phyloP scores from a whole-genome alignment of 495 filamentous ascomycete species.

The Hyaloscypha bicolor region DNA sequence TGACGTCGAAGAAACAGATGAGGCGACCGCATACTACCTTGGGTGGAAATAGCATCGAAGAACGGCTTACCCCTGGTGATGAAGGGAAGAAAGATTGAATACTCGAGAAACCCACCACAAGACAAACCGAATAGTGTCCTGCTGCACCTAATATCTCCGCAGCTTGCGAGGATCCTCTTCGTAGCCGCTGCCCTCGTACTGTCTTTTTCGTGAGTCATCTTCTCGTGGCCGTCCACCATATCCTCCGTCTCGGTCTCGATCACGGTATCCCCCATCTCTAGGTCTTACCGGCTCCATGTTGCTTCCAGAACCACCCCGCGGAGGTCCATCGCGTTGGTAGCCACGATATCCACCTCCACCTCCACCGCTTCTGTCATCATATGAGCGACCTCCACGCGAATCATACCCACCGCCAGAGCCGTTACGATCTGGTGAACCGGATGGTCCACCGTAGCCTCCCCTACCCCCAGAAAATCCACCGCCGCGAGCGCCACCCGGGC shows the following conservation, averaged over 20 bases:
- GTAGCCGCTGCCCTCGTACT: constrained; percentile 64
- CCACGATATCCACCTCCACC: constrained; percentile 53
- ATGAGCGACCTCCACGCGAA: constrained; percentile 60
- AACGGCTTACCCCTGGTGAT: constrained; percentile 67
- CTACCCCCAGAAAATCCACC: constrained; percentile 56
- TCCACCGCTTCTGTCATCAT: constrained; percentile 56
- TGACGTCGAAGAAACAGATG: constrained; percentile 21
- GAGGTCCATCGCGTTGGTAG: constrained; percentile 57
- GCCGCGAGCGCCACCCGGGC: constrained; percentile 56
- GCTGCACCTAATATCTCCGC: constrained; percentile 66
- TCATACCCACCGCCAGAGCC: constrained; percentile 61
- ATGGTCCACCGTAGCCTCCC: constrained; percentile 41
- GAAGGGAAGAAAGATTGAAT: constrained; percentile 53
- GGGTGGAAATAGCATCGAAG: constrained; percentile 37
- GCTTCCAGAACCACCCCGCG: constrained; percentile 59
- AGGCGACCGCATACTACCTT: constrained; percentile 33
- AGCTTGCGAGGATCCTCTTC: constrained; percentile 81
- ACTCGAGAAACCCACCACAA: constrained; percentile 39
- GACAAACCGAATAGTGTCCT: constrained; percentile 30
- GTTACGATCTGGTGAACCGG: constrained; percentile 36
- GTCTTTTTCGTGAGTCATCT: constrained; percentile 63
- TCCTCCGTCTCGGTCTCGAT: constrained; percentile 39
- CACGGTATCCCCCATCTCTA: constrained; percentile 51
- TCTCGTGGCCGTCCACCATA: constrained; percentile 53
- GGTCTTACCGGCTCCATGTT: constrained; percentile 71